Evolutionary conservation across 148 eudicot genomes (phyloP), one percentile per base, ranked within the genome.

Genomic region (Fagopyrum esculentum): DNA sequence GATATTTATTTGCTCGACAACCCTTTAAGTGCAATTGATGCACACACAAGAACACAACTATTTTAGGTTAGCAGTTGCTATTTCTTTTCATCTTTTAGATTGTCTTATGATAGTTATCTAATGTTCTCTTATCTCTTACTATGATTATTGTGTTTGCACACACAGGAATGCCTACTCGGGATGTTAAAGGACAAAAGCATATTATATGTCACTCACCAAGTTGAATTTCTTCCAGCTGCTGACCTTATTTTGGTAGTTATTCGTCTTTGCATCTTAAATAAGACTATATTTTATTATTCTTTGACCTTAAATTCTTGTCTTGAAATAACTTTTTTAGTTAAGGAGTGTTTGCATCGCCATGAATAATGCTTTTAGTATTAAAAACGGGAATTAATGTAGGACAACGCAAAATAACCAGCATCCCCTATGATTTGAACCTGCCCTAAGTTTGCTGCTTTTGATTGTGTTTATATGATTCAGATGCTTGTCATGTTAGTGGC

Each of bases 181-280:
- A 83, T 90, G 76, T 89, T 95, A n/a, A 87, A 84, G 82, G 86
- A 92, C 73, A 95, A 95, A 82, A 92, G 97, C 6, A 87, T 92
- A 80, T 78, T 95, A 9, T 95, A 89, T 76, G 97, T 95, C 15
- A 95, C 99, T 0, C 99, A 95, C 78, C 98, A 92, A 85, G 99
- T 95, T 12, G 99, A 95, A 84, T 95, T 95, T 83, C 94, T 95
- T 85, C 98, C 99, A 54, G 98, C 98, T 81, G 99, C 99, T 50
- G 97, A 96, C 80, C 87, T 92, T 77, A 96, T 96, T 81, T 82
- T 96, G 97, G 99, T 96, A 88, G 29, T 29, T 30, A 4, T 61
- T 4, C 4, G 4, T 29, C 63, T 57, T 8, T 8, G 8, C 26
- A 5, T 19, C 6, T 35, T 64, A 11, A 12, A 30, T 64, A 49